phyloP scores from a whole-genome alignment of 768 basidiomycete species.

The Lactarius pseudohatsudake region DNA sequence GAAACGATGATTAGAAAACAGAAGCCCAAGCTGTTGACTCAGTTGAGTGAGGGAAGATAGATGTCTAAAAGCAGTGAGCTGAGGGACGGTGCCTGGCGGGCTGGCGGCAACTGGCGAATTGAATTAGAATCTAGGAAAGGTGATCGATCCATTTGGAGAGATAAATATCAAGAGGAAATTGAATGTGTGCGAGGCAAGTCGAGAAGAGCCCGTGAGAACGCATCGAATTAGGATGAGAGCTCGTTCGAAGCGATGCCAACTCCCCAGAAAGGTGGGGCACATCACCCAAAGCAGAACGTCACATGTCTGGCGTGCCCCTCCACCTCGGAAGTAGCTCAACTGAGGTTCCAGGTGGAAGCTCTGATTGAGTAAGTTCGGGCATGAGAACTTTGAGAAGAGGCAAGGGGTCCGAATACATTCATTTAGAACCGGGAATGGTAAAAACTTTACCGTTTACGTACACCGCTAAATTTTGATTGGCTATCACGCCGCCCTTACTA shows the following conservation, averaged over 20 bases:
- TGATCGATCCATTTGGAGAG: constrained; percentile 3
- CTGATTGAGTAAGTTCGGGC: not conserved
- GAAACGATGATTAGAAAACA: not conserved
- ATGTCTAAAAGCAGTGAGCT: not conserved
- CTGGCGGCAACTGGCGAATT: not conserved
- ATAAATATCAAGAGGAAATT: not conserved
- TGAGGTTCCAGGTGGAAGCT: not conserved
- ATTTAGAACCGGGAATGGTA: constrained; percentile 1
- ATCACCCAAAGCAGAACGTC: not conserved
- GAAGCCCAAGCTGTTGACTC: not conserved
- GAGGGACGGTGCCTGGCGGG: not conserved
- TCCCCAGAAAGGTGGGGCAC: not conserved
- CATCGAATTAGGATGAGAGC: not conserved
- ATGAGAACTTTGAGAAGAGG: constrained; percentile 3
- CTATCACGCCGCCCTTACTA: not conserved
- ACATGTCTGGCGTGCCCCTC: constrained; percentile 1
- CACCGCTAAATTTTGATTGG: constrained; percentile 16
- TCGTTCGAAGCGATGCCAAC: not conserved
- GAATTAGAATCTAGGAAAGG: not conserved
- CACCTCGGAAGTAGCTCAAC: not conserved
- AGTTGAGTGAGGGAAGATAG: not conserved
- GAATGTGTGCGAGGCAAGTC: constrained; percentile 1
- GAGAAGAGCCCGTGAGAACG: constrained; percentile 7
- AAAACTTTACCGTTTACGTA: constrained; percentile 19
- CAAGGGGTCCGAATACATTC: constrained; percentile 8